These are phyloP conservation scores for Teratosphaeria viscida DNA, from an alignment of 2,329 filamentous ascomycete species.

Conservation along the genomic window DNA sequence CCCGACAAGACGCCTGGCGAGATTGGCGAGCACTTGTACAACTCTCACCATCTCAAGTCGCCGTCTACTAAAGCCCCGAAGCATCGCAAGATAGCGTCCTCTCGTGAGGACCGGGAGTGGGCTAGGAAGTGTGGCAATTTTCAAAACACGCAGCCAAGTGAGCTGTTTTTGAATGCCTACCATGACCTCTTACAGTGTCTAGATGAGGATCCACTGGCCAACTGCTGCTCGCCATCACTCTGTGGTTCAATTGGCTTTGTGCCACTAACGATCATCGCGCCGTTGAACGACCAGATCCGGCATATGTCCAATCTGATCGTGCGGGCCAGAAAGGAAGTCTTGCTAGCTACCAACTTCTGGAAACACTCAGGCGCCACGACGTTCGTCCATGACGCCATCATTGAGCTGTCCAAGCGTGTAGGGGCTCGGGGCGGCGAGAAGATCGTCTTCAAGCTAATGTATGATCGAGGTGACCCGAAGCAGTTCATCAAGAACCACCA, in stretches of 20 bases:
- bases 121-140: conserved; percentile 57
- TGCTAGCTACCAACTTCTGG: conserved; percentile 69
- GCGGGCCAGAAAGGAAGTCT: conserved; percentile 60
- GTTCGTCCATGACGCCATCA: conserved; percentile 57
- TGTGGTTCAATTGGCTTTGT: conserved; percentile 53
- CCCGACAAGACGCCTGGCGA: conserved; percentile 15
- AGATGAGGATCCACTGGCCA: conserved; percentile 40
- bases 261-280: conserved; percentile 59
- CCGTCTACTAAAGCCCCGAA: conserved; percentile 10
- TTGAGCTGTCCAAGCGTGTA: conserved; percentile 57
- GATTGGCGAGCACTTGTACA: conserved; percentile 16
- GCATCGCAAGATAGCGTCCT: conserved; percentile 3
- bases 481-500: conserved; percentile 54
- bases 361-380: conserved; percentile 56
- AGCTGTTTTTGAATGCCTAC: conserved; percentile 59
- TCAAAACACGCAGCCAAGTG: conserved; percentile 51
- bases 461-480: conserved; percentile 57
- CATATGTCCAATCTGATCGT: conserved; percentile 70
- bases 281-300: conserved; percentile 58
- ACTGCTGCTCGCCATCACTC: conserved; percentile 49
- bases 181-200: conserved; percentile 52
- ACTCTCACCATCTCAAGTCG: conserved; percentile 15
- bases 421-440: conserved; percentile 42
- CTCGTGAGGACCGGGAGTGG: conserved; percentile 39
- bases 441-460: conserved; percentile 63